phyloP scores from a whole-genome alignment of 2,329 filamentous ascomycete species.

The Aspergillus ibericus region DNA sequence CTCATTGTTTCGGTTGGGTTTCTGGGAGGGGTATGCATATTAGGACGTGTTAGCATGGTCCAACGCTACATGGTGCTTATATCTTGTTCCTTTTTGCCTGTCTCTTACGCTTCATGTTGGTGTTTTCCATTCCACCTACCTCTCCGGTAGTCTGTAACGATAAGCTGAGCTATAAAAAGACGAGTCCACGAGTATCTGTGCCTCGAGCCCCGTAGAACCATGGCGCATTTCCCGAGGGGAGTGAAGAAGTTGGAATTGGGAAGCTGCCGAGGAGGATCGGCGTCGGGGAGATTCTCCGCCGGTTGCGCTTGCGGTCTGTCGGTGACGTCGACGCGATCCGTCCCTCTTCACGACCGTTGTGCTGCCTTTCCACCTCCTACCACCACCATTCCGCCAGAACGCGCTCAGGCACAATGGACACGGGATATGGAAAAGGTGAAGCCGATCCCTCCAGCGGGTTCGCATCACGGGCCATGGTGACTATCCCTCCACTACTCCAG shows the following conservation, averaged over 20 bases:
- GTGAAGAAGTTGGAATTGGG: neutral
- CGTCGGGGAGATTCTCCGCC: conserved; percentile 13
- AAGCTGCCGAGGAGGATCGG: conserved; percentile 4
- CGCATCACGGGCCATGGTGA: conserved; percentile 19
- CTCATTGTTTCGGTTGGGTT: conserved; percentile 23
- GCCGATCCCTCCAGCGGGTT: conserved; percentile 7
- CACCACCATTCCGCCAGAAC: neutral
- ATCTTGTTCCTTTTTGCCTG: conserved; percentile 22
- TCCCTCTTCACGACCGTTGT: neutral
- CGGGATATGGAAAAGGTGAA: conserved; percentile 14
- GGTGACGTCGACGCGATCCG: conserved; percentile 19
- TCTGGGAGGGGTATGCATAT: conserved; percentile 28
- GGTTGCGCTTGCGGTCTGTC: neutral
- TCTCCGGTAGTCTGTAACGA: conserved; percentile 36
- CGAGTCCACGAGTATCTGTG: conserved; percentile 17
- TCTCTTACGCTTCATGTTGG: conserved; percentile 25
- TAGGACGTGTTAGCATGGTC: conserved; percentile 26
- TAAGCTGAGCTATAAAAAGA: conserved; percentile 35
- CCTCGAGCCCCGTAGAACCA: neutral
- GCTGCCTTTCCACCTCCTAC: neutral
- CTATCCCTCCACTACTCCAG: neutral
- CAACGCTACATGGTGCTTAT: conserved; percentile 22
- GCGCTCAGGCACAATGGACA: conserved; percentile 16
- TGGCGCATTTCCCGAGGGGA: neutral
- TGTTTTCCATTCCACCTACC: conserved; percentile 21